These are phyloP conservation scores for Aspergillus nidulans DNA, from an alignment of 495 filamentous ascomycete species.

Conservation along the genomic window DNA sequence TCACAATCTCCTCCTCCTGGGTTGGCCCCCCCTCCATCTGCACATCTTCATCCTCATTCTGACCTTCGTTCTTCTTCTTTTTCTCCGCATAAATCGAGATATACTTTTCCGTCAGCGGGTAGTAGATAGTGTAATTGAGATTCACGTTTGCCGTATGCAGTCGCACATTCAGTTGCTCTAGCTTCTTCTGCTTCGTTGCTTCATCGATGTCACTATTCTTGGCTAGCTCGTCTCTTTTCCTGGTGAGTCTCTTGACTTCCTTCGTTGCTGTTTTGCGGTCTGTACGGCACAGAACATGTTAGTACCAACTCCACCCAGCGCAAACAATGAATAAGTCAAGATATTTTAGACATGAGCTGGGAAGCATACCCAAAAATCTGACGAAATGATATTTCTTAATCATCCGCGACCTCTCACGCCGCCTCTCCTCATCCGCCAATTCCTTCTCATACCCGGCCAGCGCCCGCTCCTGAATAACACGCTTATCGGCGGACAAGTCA, in stretches of 20 bases:
- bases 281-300: constrained; percentile 26
- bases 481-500: constrained; percentile 68
- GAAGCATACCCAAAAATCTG: constrained; percentile 67
- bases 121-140: constrained; percentile 80
- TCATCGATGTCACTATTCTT: constrained; percentile 22
- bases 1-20: neutral
- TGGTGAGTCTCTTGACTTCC: constrained; percentile 55
- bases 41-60: constrained; percentile 10
- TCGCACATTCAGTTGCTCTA: constrained; percentile 46
- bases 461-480: constrained; percentile 76
- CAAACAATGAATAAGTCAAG: neutral
- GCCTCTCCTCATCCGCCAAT: constrained; percentile 57
- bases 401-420: constrained; percentile 63
- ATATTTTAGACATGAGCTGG: too few species aligned
- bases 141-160: constrained; percentile 74
- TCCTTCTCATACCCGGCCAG: constrained; percentile 70
- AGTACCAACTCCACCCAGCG: neutral
- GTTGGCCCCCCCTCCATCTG: neutral
- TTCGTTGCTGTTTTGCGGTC: constrained; percentile 82
- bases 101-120: constrained; percentile 76
- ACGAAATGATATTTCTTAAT: constrained; percentile 92
- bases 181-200: constrained; percentile 41
- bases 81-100: constrained; percentile 64
- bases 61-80: constrained; percentile 15
- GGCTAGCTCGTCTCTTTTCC: constrained; percentile 42